Conservation (phyloP, 345 rosid genomes). For the Fremontodendron californicum region DNA sequence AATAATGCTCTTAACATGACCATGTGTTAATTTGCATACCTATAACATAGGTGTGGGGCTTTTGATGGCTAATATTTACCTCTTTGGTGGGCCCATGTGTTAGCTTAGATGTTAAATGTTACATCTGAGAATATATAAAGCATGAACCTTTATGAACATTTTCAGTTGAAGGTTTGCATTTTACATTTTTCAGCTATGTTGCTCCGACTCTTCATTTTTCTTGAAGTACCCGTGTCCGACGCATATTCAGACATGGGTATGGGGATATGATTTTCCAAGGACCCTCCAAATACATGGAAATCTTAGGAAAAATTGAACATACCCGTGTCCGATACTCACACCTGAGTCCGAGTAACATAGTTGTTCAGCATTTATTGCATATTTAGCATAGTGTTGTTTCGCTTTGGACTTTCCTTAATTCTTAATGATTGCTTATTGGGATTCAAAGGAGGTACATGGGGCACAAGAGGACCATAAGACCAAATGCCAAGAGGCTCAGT, state of each 20-base stretch:
- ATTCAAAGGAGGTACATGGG: constrained; percentile 85
- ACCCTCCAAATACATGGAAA: no score
- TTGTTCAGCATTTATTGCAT: not conserved
- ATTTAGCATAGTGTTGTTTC: not conserved
- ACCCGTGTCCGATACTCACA: no score
- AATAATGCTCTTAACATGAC: constrained; percentile 1
- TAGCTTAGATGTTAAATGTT: not conserved
- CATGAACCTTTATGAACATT: not conserved
- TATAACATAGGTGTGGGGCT: not conserved
- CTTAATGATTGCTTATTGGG: constrained; percentile 2
- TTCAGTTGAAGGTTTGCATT: not conserved
- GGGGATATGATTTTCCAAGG: no score
- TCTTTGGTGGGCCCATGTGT: constrained; percentile 10
- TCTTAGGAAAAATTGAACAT: no score
- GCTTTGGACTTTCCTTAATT: not conserved
- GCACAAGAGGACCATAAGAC: constrained; percentile 92
- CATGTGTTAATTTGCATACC: not conserved
- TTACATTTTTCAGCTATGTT: no score
- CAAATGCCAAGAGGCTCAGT: constrained; percentile 88
- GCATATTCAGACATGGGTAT: no score
- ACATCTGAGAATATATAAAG: not conserved
- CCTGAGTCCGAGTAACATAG: no score
- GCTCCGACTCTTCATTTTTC: no score
- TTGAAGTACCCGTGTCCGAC: no score
- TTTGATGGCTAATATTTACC: not conserved